Evolutionary conservation across 2,329 filamentous ascomycete species (phyloP).

Genomic region (Claviceps africana): DNA sequence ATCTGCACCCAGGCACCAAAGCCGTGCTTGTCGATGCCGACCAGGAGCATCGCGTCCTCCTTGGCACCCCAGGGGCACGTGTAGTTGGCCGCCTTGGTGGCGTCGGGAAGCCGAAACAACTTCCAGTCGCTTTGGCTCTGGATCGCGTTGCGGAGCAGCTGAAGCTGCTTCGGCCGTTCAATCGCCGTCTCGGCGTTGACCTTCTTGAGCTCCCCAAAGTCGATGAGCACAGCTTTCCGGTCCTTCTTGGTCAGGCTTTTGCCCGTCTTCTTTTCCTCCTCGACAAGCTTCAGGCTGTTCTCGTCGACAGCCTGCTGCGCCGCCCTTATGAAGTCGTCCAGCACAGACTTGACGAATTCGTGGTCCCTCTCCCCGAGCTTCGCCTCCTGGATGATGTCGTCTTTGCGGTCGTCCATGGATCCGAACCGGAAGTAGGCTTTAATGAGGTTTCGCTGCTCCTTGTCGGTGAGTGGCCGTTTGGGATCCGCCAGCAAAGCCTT

Average conservation of each 20-base stretch:
- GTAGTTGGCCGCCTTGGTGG: conserved; percentile 84
- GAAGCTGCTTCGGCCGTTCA: conserved; percentile 80
- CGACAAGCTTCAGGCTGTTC: conserved; percentile 58
- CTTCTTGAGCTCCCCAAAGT: conserved; percentile 85
- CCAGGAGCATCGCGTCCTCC: conserved; percentile 92
- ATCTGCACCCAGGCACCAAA: conserved; percentile 95
- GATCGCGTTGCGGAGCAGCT: conserved; percentile 64
- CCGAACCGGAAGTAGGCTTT: conserved; percentile 84
- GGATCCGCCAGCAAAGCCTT: conserved; percentile 67
- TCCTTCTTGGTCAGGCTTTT: conserved; percentile 91
- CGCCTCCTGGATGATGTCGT: conserved; percentile 79
- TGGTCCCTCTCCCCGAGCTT: conserved; percentile 70
- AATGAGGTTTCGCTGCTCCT: conserved; percentile 85
- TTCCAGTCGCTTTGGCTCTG: conserved; percentile 52
- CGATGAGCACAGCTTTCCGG: conserved; percentile 90
- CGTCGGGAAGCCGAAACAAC: conserved; percentile 77
- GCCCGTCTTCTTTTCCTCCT: conserved; percentile 68
- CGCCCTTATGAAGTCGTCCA: conserved; percentile 56
- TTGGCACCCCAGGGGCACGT: conserved; percentile 82
- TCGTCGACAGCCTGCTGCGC: conserved; percentile 46
- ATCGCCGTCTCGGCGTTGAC: conserved; percentile 92
- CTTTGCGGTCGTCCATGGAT: conserved; percentile 72
- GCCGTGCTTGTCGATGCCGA: conserved; percentile 84
- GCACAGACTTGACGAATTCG: conserved; percentile 60
- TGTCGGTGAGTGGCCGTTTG: conserved; percentile 76